These are phyloP conservation scores for Bipolaris gigantea DNA, from an alignment of 2,329 filamentous ascomycete genomes.

Conservation along the genomic window DNA sequence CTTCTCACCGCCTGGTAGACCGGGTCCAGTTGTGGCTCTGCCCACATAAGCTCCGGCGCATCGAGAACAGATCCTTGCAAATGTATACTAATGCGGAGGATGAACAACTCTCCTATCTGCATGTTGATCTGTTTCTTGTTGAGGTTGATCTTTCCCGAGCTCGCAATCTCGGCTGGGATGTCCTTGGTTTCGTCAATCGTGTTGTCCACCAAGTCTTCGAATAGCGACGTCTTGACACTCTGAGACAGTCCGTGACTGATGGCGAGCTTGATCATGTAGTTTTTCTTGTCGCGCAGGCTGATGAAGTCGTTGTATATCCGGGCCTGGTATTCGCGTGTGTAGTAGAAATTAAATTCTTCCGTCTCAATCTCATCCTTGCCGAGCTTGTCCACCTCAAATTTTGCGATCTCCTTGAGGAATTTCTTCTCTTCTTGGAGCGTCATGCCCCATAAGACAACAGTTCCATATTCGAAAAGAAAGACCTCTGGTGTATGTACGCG, in stretches of 20 bases:
- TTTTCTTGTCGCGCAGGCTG: conserved; percentile 86
- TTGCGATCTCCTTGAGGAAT: conserved; percentile 90
- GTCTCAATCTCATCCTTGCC: conserved; percentile 87
- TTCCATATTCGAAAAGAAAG: conserved; percentile 96
- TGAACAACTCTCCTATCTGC: conserved; percentile 98
- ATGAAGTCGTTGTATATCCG: conserved; percentile 99
- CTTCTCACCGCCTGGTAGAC: conserved; percentile 93
- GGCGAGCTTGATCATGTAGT: conserved; percentile 97
- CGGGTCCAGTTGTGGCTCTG: conserved; percentile 93
- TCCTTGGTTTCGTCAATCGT: conserved; percentile 93
- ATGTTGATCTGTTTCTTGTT: conserved; percentile 94
- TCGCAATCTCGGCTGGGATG: conserved; percentile 87
- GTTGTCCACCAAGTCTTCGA: conserved; percentile 91
- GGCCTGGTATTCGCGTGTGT: conserved; percentile 95
- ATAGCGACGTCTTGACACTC: conserved; percentile 95
- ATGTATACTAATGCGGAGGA: conserved; percentile 96
- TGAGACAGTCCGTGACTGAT: conserved; percentile 95
- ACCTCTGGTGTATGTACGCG: conserved; percentile 89
- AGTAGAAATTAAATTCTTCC: conserved; percentile 99
- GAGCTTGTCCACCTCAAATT: conserved; percentile 91
- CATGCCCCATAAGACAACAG: conserved; percentile 99
- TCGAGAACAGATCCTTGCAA: conserved; percentile 95
- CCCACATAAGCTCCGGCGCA: conserved; percentile 97
- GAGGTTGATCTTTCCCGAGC: conserved; percentile 88
- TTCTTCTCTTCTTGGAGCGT: conserved; percentile 82